Evolutionary conservation across 73 alveolate genomes (phyloP).

Genomic region (Blepharisma japonicum): DNA sequence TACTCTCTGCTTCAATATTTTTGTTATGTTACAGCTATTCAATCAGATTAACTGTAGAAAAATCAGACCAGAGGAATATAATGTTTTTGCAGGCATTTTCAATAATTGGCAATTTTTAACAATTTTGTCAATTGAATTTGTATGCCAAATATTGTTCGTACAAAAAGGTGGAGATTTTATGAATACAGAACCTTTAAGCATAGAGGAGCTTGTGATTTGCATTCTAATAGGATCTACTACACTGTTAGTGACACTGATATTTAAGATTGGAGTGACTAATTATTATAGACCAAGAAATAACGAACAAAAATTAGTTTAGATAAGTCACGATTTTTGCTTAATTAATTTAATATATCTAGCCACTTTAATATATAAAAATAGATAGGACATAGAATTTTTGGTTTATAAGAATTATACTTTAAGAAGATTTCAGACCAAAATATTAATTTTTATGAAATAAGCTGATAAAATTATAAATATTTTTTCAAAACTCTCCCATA

Average conservation of each 20-base stretch:
- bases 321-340: too few relatives aligned
- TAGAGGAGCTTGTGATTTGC: constrained; percentile 16
- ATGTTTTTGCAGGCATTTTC: constrained; percentile 15
- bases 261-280: too few relatives aligned
- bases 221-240: constrained; percentile 17
- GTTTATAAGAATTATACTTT: too few relatives aligned
- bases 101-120: neutral
- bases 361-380: too few relatives aligned
- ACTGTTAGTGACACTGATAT: neutral
- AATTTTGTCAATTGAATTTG: constrained; percentile 34
- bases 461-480: too few relatives aligned
- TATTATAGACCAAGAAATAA: too few relatives aligned
- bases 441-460: too few relatives aligned
- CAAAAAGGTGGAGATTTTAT: constrained; percentile 57
- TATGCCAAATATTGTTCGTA: constrained; percentile 61
- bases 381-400: too few relatives aligned
- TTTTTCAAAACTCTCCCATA: too few relatives aligned
- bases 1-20: constrained; percentile 67
- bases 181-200: constrained; percentile 6
- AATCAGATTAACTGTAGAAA: constrained; percentile 72
- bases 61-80: constrained; percentile 30
- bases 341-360: too few relatives aligned
- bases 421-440: too few relatives aligned
- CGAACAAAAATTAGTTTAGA: too few relatives aligned
- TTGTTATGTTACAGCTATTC: constrained; percentile 64